Conservation (phyloP, 306 rosid species). For the Citrullus amarus region DNA sequence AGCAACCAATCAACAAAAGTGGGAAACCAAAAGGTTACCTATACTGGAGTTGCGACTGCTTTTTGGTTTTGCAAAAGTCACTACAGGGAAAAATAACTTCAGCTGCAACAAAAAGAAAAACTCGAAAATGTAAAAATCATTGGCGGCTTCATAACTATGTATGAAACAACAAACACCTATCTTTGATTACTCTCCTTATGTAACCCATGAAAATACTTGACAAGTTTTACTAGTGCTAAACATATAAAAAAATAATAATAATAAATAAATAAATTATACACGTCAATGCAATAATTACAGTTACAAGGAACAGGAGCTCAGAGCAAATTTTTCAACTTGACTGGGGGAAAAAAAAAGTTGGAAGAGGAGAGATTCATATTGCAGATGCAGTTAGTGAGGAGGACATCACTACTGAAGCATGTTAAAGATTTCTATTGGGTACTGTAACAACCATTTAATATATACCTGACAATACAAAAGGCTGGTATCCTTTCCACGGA, state of each 20-base stretch:
- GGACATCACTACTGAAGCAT: not conserved
- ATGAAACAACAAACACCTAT: not conserved
- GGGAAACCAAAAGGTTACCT: slow-evolving; percentile 36
- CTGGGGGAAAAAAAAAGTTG: no score
- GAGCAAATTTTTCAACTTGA: not conserved
- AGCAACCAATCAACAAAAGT: not conserved
- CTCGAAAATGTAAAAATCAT: slow-evolving; percentile 2
- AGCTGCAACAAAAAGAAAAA: slow-evolving; percentile 44
- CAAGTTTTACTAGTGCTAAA: not conserved
- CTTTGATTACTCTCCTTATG: not conserved
- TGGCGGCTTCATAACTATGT: not conserved
- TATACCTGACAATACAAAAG: slow-evolving; percentile 88
- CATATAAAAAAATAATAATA: not conserved
- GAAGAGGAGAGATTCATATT: not conserved
- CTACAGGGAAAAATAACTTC: slow-evolving; percentile 80
- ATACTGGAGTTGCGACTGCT: slow-evolving; percentile 91
- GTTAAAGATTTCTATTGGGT: not conserved
- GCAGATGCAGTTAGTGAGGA: not conserved
- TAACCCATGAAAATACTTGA: not conserved
- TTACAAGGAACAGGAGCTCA: not conserved
- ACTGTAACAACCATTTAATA: slow-evolving; percentile 14
- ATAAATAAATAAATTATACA: not conserved
- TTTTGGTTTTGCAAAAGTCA: slow-evolving; percentile 88
- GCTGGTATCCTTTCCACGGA: slow-evolving; percentile 91
- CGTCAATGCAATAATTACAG: not conserved